Conservation (phyloP, 805 yeast genomes). For the Kluyveromyces dobzhanskii region DNA sequence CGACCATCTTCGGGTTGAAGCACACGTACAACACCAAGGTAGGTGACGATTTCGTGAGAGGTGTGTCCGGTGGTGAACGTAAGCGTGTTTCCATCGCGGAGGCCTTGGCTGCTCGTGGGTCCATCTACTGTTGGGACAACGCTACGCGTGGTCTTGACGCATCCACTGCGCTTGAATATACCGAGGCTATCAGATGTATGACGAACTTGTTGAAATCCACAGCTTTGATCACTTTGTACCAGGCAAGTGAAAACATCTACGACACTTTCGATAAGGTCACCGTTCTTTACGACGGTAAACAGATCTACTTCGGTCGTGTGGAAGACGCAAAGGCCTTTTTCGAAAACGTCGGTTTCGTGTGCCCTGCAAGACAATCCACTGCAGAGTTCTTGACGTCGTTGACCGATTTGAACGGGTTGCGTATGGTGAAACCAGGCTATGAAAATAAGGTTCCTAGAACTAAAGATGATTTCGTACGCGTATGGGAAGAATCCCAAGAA, state of each 20-base stretch:
- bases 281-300: constrained; percentile 45
- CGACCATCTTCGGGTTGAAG: constrained; percentile 42
- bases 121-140: constrained; percentile 60
- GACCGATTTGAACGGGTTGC: constrained; percentile 47
- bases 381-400: constrained; percentile 57
- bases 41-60: constrained; percentile 49
- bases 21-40: constrained; percentile 49
- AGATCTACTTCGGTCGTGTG: constrained; percentile 49
- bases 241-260: constrained; percentile 51
- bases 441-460: constrained; percentile 46
- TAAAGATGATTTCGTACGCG: constrained; percentile 45
- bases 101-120: constrained; percentile 49
- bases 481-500: constrained; percentile 36
- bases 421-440: constrained; percentile 31
- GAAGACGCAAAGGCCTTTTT: constrained; percentile 42
- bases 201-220: constrained; percentile 43
- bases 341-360: constrained; percentile 45
- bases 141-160: constrained; percentile 74
- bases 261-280: constrained; percentile 45
- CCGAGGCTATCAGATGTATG: constrained; percentile 48
- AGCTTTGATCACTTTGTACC: constrained; percentile 53
- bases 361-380: constrained; percentile 51
- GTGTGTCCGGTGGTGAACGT: constrained; percentile 72
- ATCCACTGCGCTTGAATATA: constrained; percentile 63
- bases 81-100: constrained; percentile 71